Conservation (phyloP, 257 asterid genomes). For the Capsicum baccatum region DNA sequence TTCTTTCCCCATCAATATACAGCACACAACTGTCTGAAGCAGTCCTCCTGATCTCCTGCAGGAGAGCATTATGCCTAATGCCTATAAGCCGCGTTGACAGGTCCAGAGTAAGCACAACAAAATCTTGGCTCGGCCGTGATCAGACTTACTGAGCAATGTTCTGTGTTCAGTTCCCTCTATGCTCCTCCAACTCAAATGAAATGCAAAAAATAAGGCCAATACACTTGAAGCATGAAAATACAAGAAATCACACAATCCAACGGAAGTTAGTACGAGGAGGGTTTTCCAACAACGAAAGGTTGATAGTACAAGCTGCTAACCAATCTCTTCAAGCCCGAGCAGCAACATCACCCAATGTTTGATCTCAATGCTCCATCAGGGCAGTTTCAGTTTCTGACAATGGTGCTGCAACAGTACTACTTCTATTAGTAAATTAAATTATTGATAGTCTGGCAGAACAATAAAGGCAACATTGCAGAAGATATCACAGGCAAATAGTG, state of each 20-base stretch:
- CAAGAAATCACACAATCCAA: constrained; percentile 30
- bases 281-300: constrained; percentile 29
- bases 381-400: constrained; percentile 96
- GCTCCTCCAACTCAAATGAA: constrained; percentile 28
- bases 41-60: constrained; percentile 1
- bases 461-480: constrained; percentile 17
- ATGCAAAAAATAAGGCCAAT: constrained; percentile 18
- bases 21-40: constrained; percentile 24
- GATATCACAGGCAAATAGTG: constrained; percentile 1
- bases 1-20: constrained; percentile 6
- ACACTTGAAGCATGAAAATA: constrained; percentile 31
- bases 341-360: constrained; percentile 39
- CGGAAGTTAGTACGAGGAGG: constrained; percentile 12
- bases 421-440: constrained; percentile 24
- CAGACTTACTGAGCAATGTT: constrained; percentile 22
- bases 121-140: constrained; percentile 26
- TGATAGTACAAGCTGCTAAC: constrained; percentile 30
- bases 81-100: not conserved
- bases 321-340: constrained; percentile 38
- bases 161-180: constrained; percentile 25
- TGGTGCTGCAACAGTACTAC: constrained; percentile 73
- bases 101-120: constrained; percentile 14
- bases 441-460: constrained; percentile 37
- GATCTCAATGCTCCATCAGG: constrained; percentile 79
- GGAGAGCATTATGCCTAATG: not conserved